Conservation (phyloP, 257 asterid genomes). For the Solanum stenotomum region DNA sequence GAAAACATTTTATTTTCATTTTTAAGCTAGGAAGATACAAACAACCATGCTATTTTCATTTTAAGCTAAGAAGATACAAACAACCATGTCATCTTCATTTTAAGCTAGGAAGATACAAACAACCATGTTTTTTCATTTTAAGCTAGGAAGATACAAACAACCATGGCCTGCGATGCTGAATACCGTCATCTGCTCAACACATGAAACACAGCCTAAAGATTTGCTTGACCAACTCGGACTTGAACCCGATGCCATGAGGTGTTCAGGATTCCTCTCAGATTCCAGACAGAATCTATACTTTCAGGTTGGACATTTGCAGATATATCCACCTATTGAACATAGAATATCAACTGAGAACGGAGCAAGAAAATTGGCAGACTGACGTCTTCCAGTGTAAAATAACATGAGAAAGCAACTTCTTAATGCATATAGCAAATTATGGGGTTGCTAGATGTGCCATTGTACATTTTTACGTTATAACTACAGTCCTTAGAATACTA, state of each 20-base stretch:
- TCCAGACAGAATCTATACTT: slow-evolving; percentile 76
- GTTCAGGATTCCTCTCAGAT: slow-evolving; percentile 88
- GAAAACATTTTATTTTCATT: not conserved
- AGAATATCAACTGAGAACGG: not conserved
- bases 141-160: not conserved
- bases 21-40: not conserved
- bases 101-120: not conserved
- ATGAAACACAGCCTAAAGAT: slow-evolving; percentile 32
- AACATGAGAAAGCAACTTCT: not conserved
- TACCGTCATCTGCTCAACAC: not conserved
- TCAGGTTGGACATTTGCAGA: slow-evolving; percentile 90
- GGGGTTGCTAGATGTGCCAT: not conserved
- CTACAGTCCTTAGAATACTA: not conserved
- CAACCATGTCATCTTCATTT: not conserved
- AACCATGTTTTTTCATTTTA: not conserved
- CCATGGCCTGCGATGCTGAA: not conserved
- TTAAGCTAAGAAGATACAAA: not conserved
- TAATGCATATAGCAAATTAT: not conserved
- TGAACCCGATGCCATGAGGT: slow-evolving; percentile 95
- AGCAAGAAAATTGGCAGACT: not conserved
- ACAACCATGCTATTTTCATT: not conserved
- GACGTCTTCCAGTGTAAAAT: not conserved
- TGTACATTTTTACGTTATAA: not conserved
- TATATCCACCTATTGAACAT: slow-evolving; percentile 55
- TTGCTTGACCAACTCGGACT: slow-evolving; percentile 66